Base-by-base conservation (phyloP, 148 eudicot genomes). In the Silene latifolia region DNA sequence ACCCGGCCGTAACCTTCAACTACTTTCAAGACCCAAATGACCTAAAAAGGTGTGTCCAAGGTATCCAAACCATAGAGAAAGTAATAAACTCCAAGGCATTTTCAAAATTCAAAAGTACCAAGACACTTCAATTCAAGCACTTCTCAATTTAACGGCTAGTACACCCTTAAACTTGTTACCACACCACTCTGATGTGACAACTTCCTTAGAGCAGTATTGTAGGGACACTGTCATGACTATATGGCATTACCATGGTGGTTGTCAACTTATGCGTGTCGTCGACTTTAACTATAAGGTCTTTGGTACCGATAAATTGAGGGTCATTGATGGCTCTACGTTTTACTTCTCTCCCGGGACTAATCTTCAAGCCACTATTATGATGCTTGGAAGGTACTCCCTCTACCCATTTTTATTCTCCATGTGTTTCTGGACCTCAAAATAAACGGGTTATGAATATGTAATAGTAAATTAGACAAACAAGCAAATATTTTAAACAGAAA, bases 301-400 rank as follows among this genome's bases (percentile, higher is more conserved):
- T 18, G 97, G 97, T 3, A 77, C 83, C 3, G 88, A 89, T 74
- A 74, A 75, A 0, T 78, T 91, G 23, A 72, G 97, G 67, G 92
- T 91, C 0, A 75, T 91, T 9, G 97, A 92, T 80, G 94, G 97
- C 1, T 92, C 97, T 11, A 91, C 97, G 0, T 88, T 91, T 71
- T 77, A 76, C 78, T 80, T 75, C 74, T 85, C 97, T 32, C 97
- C 93, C 3, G 97, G 97, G 25, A 89, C 93, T 71, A 91, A 91
- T 83, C 97, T 93, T 82, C 97, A 91, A 72, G 97, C 97, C 48
- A 88, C 93, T 14, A 87, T 91, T 11, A 89, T 91, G 97, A 89
- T 91, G 97, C 91, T 91, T 21, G 97, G 97, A 78, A 88, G 97
- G 97, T 89, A 85, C 17, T 1, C 15, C 54, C 54, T 48, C 4